phyloP scores from a whole-genome alignment of 2,329 filamentous ascomycete genomes.

The Sporothrix brasiliensis region DNA sequence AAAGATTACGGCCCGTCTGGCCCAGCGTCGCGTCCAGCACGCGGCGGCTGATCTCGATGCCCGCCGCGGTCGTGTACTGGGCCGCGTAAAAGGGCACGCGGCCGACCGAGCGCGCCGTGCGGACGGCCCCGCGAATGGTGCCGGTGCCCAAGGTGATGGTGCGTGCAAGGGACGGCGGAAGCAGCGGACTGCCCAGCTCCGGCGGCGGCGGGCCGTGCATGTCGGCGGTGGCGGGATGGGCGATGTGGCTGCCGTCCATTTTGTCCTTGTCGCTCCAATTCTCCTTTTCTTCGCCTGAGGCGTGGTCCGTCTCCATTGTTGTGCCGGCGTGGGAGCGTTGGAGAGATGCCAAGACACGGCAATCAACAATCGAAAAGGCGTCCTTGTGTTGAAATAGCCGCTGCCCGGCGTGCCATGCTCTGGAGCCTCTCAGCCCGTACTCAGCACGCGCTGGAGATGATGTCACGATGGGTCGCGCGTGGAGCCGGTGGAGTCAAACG shows the following conservation, averaged over 20 bases:
- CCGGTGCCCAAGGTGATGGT: constrained; percentile 63
- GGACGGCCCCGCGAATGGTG: constrained; percentile 61
- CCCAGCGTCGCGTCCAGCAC: constrained; percentile 59
- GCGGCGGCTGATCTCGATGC: constrained; percentile 59
- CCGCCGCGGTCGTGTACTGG: constrained; percentile 59
- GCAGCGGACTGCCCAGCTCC: constrained; percentile 43
- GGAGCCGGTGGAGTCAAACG: background rate
- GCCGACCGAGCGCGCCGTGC: constrained; percentile 56
- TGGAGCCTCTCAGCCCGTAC: background rate
- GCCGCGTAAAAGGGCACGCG: constrained; percentile 58
- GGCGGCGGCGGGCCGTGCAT: constrained; percentile 30
- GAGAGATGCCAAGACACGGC: background rate
- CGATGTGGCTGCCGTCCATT: background rate
- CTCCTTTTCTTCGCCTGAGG: background rate
- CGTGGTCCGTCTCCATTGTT: background rate
- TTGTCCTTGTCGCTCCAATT: background rate
- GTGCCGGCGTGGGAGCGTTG: background rate
- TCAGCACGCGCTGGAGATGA: background rate
- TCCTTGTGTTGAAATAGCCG: background rate
- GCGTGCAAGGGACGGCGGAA: constrained; percentile 61
- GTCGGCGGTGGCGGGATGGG: background rate
- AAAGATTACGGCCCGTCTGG: constrained; percentile 55
- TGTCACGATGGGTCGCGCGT: constrained; percentile 15
- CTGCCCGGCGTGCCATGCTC: background rate
- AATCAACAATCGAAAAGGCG: background rate